Conservation (phyloP, 192 early-diverging fungal species). For the Rhizophagus prolifer region DNA sequence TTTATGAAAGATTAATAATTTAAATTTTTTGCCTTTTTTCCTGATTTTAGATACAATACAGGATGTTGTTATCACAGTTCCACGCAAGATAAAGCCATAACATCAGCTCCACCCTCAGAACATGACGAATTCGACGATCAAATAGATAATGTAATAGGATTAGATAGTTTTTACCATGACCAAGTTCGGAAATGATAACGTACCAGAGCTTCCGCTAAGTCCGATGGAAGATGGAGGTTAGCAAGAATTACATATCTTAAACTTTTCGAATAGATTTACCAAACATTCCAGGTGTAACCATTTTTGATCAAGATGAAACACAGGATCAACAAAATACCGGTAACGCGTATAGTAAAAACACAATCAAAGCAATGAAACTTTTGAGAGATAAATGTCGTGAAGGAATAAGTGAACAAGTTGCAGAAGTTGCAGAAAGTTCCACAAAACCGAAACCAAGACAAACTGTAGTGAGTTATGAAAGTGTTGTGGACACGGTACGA, state of each 20-base stretch:
- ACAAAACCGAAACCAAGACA: not conserved
- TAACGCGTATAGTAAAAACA: constrained; percentile 53
- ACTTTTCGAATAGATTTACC: not conserved
- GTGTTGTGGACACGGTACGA: constrained; percentile 33
- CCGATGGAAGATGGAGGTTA: not conserved
- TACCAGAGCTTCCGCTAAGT: not conserved
- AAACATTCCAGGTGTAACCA: not conserved
- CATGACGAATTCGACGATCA: not conserved
- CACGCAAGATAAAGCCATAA: not conserved
- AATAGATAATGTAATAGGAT: not conserved
- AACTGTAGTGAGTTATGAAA: constrained; percentile 5
- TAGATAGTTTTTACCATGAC: not conserved
- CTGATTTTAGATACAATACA: not conserved
- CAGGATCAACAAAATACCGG: constrained; percentile 23
- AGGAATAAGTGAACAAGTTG: constrained; percentile 21
- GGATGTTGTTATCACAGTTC: not conserved
- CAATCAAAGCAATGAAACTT: constrained; percentile 63
- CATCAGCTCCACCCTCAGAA: not conserved
- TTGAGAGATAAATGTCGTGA: constrained; percentile 48
- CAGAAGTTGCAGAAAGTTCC: not conserved
- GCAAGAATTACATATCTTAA: not conserved
- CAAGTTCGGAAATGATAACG: not conserved
- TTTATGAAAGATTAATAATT: not conserved
- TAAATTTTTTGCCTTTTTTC: not conserved
- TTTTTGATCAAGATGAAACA: constrained; percentile 25